Evolutionary conservation across 306 rosid species (phyloP).

Genomic region (Macrotyloma uniflorum): DNA sequence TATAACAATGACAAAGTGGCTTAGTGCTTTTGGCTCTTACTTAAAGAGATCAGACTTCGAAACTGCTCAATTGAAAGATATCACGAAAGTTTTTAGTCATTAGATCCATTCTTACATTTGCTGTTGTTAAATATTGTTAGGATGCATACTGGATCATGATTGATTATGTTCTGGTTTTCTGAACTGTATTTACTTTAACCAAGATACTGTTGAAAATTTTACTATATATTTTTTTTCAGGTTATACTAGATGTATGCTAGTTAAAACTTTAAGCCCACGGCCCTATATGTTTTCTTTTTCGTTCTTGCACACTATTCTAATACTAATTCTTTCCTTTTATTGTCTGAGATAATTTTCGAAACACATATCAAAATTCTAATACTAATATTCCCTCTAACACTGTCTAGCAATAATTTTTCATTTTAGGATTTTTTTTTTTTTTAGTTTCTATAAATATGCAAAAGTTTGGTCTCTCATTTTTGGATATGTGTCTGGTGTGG

Average conservation of each 20-base stretch:
- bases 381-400: not conserved
- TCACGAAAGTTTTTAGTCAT: not conserved
- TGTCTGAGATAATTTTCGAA: conserved; percentile 14
- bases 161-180: conserved; percentile 6
- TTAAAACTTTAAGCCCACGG: not conserved
- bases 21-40: conserved; percentile 10
- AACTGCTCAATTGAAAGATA: not conserved
- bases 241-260: conserved; percentile 5
- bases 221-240: not conserved
- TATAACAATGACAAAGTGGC: not conserved
- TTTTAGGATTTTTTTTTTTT: not conserved
- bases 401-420: conserved; percentile 10
- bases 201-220: not conserved
- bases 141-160: conserved; percentile 3
- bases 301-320: not conserved
- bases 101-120: conserved; percentile 8
- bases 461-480: too few species aligned
- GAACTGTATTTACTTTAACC: not conserved
- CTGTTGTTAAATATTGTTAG: not conserved
- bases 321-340: not conserved
- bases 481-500: too few species aligned
- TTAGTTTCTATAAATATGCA: not conserved
- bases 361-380: not conserved
- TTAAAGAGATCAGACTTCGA: not conserved
- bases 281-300: not conserved